These are phyloP conservation scores for Periglandula ipomoeae DNA, from an alignment of 2,329 filamentous ascomycete genomes.

Conservation along the genomic window DNA sequence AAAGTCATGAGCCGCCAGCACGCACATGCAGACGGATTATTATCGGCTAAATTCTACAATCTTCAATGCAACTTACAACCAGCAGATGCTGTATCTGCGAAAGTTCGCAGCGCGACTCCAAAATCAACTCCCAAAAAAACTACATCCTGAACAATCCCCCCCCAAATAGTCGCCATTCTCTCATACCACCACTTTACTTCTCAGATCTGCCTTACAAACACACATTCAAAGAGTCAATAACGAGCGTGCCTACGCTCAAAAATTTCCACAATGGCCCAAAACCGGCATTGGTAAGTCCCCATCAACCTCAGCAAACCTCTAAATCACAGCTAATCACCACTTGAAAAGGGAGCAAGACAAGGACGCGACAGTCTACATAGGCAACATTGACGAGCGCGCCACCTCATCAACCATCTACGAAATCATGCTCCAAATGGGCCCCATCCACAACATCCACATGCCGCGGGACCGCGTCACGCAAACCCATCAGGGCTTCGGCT, in stretches of 20 bases:
- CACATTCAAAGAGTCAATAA: neutral
- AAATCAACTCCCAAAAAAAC: too few species aligned
- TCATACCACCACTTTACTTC: neutral
- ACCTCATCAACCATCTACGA: slow-evolving; percentile 89
- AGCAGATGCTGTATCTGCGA: too few species aligned
- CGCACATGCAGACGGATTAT: slow-evolving; percentile 17
- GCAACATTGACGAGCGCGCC: slow-evolving; percentile 95
- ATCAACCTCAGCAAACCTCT: neutral
- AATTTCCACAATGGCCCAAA: slow-evolving; percentile 51
- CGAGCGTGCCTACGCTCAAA: neutral
- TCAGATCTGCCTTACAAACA: too few species aligned
- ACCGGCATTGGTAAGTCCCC: slow-evolving; percentile 58
- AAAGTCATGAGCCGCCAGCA: slow-evolving; percentile 7
- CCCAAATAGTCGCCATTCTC: too few species aligned
- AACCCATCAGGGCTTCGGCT: slow-evolving; percentile 94
- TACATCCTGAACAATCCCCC: too few species aligned
- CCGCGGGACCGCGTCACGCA: slow-evolving; percentile 97
- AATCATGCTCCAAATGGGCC: slow-evolving; percentile 94
- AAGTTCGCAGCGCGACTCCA: too few species aligned
- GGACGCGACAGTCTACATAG: slow-evolving; percentile 95
- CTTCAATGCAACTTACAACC: slow-evolving; percentile 1
- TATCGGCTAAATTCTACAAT: slow-evolving; percentile 16
- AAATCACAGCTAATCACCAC: too few species aligned
- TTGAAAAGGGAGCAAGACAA: slow-evolving; percentile 92
- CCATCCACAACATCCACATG: slow-evolving; percentile 95